These are phyloP conservation scores for Saksenaea oblongispora DNA, from an alignment of 371 early-diverging fungal genomes.

Conservation along the genomic window DNA sequence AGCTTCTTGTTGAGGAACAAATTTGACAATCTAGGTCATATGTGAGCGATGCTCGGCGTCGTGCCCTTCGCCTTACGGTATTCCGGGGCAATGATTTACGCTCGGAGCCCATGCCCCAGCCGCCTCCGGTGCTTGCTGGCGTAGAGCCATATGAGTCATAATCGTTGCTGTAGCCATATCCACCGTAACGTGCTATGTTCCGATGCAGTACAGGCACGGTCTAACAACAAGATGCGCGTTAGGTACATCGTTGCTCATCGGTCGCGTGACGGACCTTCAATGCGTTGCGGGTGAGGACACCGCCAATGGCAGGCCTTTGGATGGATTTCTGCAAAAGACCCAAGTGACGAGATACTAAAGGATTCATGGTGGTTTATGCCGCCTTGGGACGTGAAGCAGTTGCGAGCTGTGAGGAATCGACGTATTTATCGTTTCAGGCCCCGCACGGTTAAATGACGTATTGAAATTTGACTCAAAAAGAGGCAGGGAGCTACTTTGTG, in stretches of 20 bases:
- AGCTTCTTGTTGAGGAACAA: slow-evolving; percentile 98
- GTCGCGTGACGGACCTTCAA: neutral
- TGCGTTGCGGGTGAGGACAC: neutral
- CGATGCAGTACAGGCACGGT: neutral
- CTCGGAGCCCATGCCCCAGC: slow-evolving; percentile 36
- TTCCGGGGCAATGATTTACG: slow-evolving; percentile 54
- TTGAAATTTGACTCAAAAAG: too few relatives aligned
- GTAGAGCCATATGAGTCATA: slow-evolving; percentile 34
- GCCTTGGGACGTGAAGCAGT: neutral
- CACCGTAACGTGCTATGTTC: slow-evolving; percentile 27
- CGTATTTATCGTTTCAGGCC: neutral
- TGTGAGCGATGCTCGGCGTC: neutral
- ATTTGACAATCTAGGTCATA: slow-evolving; percentile 74
- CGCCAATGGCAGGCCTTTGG: neutral
- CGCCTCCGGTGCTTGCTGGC: slow-evolving; percentile 15
- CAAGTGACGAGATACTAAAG: neutral
- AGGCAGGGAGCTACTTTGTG: too few relatives aligned
- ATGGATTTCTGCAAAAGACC: neutral
- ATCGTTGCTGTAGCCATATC: slow-evolving; percentile 41
- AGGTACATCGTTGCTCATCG: neutral
- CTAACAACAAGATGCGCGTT: neutral
- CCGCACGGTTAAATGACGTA: neutral
- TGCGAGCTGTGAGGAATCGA: neutral
- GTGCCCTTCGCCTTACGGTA: slow-evolving; percentile 34
- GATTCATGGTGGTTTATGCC: slow-evolving; percentile 1